Conservation (phyloP, 1,139 yeast species). For the Hemisphaericaspora subhashii region DNA sequence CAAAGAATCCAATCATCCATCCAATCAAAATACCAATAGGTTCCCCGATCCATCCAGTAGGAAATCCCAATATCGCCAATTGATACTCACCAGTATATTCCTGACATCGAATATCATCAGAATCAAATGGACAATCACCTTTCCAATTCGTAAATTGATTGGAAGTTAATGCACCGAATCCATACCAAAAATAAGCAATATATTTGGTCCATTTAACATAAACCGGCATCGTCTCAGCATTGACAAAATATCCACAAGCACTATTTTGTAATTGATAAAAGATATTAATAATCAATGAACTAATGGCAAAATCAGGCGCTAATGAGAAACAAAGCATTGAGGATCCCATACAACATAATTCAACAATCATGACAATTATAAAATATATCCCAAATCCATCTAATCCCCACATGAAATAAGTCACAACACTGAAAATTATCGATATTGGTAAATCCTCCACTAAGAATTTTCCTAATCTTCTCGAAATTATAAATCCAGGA, state of each 20-base stretch:
- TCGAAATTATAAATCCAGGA: conserved; percentile 64
- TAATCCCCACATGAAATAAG: conserved; percentile 81
- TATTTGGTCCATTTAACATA: conserved; percentile 81
- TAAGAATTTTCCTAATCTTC: conserved; percentile 65
- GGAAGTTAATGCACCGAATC: conserved; percentile 61
- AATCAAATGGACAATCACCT: conserved; percentile 52
- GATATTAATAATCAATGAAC: conserved; percentile 61
- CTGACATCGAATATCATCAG: conserved; percentile 21
- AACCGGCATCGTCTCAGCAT: conserved; percentile 68
- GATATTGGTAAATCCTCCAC: conserved; percentile 73
- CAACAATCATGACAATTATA: conserved; percentile 55
- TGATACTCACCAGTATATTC: conserved; percentile 54
- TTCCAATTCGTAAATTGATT: conserved; percentile 59
- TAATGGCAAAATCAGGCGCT: conserved; percentile 61
- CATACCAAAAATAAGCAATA: conserved; percentile 70
- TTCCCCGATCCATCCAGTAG: conserved; percentile 58
- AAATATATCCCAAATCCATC: conserved; percentile 60
- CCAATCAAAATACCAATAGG: conserved; percentile 60
- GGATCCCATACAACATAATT: conserved; percentile 54
- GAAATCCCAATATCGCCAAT: conserved; percentile 56
- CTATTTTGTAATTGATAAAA: conserved; percentile 67
- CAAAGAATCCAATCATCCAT: conserved; percentile 55
- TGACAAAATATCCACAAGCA: conserved; percentile 76
- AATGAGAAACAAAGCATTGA: conserved; percentile 59
- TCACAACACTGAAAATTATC: conserved; percentile 54